A percentile compares a stretch with the other conserved stretches of the same genome.
Evolutionary conservation across 2,329 filamentous ascomycete genomes (phyloP).

Genomic region (Paramyrothecium sp.): DNA sequence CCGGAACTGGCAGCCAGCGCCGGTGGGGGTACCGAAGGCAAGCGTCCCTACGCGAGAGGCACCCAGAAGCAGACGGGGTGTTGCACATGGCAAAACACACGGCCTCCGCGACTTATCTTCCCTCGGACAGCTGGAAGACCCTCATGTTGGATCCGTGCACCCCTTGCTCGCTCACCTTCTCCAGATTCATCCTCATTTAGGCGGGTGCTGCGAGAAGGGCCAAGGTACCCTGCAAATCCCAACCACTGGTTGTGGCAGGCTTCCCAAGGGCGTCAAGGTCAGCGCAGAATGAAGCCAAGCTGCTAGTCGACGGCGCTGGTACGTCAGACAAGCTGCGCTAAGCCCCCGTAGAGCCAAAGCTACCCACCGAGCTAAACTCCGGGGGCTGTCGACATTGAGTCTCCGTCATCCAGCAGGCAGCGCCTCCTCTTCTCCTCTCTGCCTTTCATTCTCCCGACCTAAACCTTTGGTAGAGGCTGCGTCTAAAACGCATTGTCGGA

Average conservation of each 20-base stretch:
- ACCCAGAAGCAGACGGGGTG: background rate
- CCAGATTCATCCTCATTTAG: background rate
- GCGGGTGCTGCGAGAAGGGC: background rate
- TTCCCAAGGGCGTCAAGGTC: background rate
- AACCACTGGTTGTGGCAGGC: background rate
- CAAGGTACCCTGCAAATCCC: background rate
- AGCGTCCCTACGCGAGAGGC: too few species aligned
- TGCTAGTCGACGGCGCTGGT: background rate
- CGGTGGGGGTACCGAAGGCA: too few species aligned
- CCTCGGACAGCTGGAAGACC: too few species aligned
- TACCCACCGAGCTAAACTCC: background rate
- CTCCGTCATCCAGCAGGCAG: background rate
- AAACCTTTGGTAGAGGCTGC: too few species aligned
- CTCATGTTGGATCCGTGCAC: too few species aligned
- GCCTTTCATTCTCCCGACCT: background rate
- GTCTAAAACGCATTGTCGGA: too few species aligned
- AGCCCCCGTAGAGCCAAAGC: background rate
- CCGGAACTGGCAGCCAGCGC: background rate
- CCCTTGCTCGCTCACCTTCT: too few species aligned
- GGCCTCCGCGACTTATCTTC: too few species aligned
- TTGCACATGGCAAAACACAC: too few species aligned
- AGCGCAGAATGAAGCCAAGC: background rate
- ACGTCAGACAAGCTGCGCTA: background rate
- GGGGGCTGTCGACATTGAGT: background rate
- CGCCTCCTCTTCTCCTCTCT: background rate